Percentiles rank a stretch among this genome's conserved stretches.
phyloP scores from a whole-genome alignment of 2,329 filamentous ascomycete species.

The Cryphonectria carpinicola region DNA sequence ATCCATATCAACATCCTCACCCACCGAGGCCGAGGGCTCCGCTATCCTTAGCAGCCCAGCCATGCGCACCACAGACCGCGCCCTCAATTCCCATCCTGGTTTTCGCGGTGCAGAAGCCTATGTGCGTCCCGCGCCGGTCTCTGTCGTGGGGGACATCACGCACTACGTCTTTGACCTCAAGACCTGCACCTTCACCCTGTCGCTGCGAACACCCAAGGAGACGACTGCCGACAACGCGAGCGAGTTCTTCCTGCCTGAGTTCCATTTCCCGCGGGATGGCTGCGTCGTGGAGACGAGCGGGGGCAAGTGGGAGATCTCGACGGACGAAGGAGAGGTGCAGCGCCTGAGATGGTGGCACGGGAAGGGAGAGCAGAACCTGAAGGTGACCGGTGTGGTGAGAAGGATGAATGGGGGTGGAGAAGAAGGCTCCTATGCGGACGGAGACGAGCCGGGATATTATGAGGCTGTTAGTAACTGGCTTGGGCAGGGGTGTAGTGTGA shows the following conservation, averaged over 20 bases:
- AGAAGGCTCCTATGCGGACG: constrained; percentile 57
- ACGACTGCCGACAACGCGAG: constrained; percentile 68
- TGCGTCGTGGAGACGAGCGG: constrained; percentile 76
- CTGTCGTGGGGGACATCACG: constrained; percentile 71
- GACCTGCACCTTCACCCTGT: constrained; percentile 76
- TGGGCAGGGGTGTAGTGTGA: constrained; percentile 54
- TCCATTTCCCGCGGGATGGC: constrained; percentile 81
- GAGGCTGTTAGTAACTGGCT: constrained; percentile 64
- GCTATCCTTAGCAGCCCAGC: neutral
- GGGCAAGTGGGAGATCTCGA: constrained; percentile 87
- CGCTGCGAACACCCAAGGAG: constrained; percentile 63
- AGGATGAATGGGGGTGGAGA: constrained; percentile 62
- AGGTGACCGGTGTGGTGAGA: constrained; percentile 73
- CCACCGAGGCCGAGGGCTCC: constrained; percentile 40
- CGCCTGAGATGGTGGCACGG: constrained; percentile 91
- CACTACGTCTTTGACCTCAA: constrained; percentile 82
- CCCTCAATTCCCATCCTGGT: constrained; percentile 68
- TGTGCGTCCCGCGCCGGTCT: constrained; percentile 80
- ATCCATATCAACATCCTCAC: constrained; percentile 60
- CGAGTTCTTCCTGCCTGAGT: constrained; percentile 84
- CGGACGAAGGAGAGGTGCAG: constrained; percentile 72
- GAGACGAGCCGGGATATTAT: constrained; percentile 79
- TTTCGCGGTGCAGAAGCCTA: constrained; percentile 92
- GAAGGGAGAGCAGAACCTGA: constrained; percentile 80
- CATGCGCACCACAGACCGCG: constrained; percentile 50